Percentiles rank a stretch among this genome's conserved stretches.
Conservation (phyloP, 305 asterid species). For the Fraxinus albicans region DNA sequence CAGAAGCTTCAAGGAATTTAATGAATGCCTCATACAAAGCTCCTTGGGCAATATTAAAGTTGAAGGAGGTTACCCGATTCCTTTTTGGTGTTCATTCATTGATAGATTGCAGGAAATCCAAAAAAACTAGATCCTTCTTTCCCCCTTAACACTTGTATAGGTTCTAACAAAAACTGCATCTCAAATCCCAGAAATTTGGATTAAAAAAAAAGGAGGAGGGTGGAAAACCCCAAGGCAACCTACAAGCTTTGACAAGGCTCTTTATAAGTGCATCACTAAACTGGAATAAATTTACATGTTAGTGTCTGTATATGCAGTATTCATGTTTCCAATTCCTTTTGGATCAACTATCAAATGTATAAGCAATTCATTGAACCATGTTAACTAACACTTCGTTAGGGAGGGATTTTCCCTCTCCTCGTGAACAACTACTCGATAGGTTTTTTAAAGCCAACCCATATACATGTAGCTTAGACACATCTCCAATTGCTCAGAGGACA, state of each 20-base stretch:
- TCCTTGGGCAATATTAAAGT: neutral
- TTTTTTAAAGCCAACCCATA: neutral
- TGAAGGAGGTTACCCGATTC: neutral
- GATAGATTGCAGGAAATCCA: neutral
- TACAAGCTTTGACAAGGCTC: neutral
- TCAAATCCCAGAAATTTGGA: neutral
- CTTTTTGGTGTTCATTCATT: neutral
- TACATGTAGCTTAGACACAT: neutral
- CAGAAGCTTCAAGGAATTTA: neutral
- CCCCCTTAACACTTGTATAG: neutral
- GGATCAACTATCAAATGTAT: neutral
- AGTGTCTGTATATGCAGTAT: neutral
- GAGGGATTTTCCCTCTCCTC: neutral
- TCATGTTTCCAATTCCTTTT: neutral
- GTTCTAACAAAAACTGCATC: neutral
- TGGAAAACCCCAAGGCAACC: neutral
- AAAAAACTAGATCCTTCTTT: neutral
- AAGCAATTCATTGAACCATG: neutral
- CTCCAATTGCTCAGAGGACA: neutral
- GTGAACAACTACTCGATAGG: neutral
- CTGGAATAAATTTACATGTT: neutral
- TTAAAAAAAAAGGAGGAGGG: neutral
- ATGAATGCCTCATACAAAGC: neutral
- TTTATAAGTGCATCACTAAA: neutral
- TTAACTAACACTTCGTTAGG: neutral